A percentile compares a stretch with the other conserved stretches of the same genome.
phyloP scores from a whole-genome alignment of 2,329 filamentous ascomycete species.

The Cladophialophora psammophila region DNA sequence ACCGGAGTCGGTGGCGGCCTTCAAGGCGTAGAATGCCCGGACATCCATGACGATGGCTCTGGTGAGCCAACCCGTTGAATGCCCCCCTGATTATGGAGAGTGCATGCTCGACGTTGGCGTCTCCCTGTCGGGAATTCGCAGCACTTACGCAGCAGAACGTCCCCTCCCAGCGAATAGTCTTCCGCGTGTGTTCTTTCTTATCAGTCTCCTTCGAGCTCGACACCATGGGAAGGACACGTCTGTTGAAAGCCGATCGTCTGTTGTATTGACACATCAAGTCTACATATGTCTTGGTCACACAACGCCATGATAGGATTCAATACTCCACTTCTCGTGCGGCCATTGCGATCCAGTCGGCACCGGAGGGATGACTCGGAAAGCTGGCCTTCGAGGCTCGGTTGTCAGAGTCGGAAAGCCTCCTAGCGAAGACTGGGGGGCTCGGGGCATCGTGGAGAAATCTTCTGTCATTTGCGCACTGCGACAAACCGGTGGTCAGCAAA shows the following conservation, averaged over 20 bases:
- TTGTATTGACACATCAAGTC: constrained; percentile 2
- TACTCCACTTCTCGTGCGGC: not conserved
- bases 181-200: not conserved
- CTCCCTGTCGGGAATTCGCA: not conserved
- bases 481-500: constrained; percentile 2
- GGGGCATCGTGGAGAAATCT: not conserved
- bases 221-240: not conserved
- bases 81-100: not conserved
- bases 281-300: not conserved
- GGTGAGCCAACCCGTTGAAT: not conserved
- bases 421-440: not conserved
- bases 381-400: not conserved
- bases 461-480: not conserved
- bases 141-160: not conserved
- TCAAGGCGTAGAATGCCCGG: not conserved
- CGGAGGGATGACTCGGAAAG: not conserved
- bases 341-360: not conserved
- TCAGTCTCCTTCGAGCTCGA: not conserved
- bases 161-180: not conserved
- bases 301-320: not conserved
- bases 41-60: not conserved
- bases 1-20: not conserved
- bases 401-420: not conserved
- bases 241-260: not conserved
- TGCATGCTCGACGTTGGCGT: not conserved